phyloP scores from a whole-genome alignment of 2,329 filamentous ascomycete genomes.

The Falciphora oryzae region DNA sequence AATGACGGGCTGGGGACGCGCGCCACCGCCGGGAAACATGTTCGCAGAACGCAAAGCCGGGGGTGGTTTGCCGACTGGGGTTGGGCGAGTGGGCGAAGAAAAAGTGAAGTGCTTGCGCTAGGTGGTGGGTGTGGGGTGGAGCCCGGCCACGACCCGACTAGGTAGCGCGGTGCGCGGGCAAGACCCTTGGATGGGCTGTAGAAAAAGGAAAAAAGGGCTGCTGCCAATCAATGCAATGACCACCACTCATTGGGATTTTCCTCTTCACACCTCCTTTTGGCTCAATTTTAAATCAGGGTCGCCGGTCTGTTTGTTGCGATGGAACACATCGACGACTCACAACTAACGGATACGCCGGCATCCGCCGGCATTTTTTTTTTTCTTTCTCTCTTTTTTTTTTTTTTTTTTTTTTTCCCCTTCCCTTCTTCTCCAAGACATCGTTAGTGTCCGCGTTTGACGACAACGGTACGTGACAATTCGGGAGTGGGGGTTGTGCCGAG shows the following conservation, averaged over 20 bases:
- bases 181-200: not conserved
- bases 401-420: not conserved
- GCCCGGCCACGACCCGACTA: too few relatives aligned
- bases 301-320: not conserved
- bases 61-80: not conserved
- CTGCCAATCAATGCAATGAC: not conserved
- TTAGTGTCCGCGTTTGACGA: not conserved
- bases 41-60: not conserved
- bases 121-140: too few relatives aligned
- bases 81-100: too few relatives aligned
- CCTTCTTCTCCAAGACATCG: too few relatives aligned
- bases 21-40: not conserved
- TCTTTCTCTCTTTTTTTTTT: not conserved
- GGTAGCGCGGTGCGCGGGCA: too few relatives aligned
- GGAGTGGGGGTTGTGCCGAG: not conserved
- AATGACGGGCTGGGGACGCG: not conserved
- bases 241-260: slow-evolving; percentile 1
- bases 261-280: not conserved
- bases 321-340: not conserved
- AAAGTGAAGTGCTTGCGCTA: not conserved
- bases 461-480: not conserved
- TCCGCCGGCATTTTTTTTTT: not conserved
- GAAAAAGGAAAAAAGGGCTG: not conserved
- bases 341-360: not conserved
- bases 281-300: slow-evolving; percentile 6